Conservation (phyloP, 2,329 filamentous ascomycete genomes). For the Cryphonectria nitschkei region DNA sequence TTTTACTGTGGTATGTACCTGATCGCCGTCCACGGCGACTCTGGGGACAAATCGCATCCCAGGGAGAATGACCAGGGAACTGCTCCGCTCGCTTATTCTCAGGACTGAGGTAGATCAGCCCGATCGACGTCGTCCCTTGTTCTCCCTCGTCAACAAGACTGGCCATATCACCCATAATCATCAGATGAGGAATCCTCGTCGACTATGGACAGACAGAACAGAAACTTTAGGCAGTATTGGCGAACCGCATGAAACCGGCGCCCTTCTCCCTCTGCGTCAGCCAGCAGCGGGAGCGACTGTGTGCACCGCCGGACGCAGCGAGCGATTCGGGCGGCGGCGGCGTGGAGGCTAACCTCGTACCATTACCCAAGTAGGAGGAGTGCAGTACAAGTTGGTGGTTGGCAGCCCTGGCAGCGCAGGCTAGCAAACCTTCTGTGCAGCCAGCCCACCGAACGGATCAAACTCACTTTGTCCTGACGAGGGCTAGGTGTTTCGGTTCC, state of each 20-base stretch:
- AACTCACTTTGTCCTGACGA: conserved; percentile 13
- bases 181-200: not conserved
- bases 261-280: conserved; percentile 11
- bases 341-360: not conserved
- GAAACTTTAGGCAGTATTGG: not conserved
- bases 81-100: conserved; percentile 19
- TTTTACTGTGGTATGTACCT: not conserved
- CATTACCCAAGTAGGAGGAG: too few species aligned
- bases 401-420: not conserved
- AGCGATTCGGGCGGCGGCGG: not conserved
- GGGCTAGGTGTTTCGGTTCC: conserved; percentile 9
- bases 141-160: not conserved
- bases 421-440: not conserved
- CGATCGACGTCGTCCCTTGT: conserved; percentile 25
- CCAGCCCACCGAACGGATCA: not conserved
- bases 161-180: not conserved
- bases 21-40: conserved; percentile 13
- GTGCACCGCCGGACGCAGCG: not conserved
- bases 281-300: not conserved
- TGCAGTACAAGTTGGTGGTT: not conserved
- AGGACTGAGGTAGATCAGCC: conserved; percentile 24
- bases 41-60: conserved; percentile 22
- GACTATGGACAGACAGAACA: not conserved
- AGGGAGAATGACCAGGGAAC: not conserved
- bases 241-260: conserved; percentile 26